These are phyloP conservation scores for Stenocarpella maydis DNA, from an alignment of 2,329 filamentous ascomycete genomes.

Conservation along the genomic window DNA sequence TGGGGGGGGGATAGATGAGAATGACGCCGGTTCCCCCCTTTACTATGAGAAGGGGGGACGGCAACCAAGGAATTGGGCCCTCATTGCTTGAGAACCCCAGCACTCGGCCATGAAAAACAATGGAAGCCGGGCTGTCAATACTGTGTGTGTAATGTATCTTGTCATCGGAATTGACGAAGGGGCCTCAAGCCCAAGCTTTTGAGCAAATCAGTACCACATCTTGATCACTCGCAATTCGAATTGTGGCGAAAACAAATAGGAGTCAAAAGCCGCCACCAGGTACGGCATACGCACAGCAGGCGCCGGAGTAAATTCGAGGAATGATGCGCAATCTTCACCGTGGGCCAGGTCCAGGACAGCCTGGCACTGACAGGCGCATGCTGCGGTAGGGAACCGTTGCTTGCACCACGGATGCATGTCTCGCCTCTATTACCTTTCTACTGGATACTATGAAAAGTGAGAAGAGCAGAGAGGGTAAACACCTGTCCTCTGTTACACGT, in stretches of 20 bases:
- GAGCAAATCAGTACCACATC: not conserved
- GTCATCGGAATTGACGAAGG: conserved; percentile 24
- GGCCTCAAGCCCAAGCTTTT: conserved; percentile 2
- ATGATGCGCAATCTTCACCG: not conserved
- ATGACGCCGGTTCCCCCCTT: conserved; percentile 8
- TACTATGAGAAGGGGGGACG: not conserved
- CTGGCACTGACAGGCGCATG: not conserved
- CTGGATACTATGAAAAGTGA: not conserved
- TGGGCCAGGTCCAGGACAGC: not conserved
- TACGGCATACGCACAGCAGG: not conserved
- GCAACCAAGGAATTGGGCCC: not conserved
- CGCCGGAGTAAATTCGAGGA: not conserved
- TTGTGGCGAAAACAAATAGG: not conserved
- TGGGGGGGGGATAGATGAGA: not conserved
- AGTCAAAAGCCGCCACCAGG: not conserved
- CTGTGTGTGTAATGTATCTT: conserved; percentile 24
- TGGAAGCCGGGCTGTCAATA: conserved; percentile 13
- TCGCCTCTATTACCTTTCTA: not conserved
- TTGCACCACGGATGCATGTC: not conserved
- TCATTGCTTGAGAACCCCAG: not conserved
- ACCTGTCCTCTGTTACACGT: not conserved
- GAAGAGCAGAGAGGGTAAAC: not conserved
- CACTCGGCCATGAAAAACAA: not conserved
- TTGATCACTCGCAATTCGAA: not conserved
- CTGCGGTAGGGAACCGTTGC: not conserved